Evolutionary conservation across 495 filamentous ascomycete species (phyloP).

Genomic region (Aspergillus ellipticus): DNA sequence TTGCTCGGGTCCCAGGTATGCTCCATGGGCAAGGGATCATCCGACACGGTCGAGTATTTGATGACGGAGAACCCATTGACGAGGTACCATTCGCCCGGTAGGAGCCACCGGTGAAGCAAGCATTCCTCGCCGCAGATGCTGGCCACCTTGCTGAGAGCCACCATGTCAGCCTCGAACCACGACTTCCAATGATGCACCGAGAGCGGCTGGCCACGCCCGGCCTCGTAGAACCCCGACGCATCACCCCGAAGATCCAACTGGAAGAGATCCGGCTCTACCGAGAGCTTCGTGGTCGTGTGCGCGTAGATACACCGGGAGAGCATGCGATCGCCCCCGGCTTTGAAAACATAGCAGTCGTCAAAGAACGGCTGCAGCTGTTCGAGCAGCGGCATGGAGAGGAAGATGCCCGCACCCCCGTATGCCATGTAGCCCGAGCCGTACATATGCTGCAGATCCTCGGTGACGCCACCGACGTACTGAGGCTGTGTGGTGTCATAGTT

Average conservation of each 20-base stretch:
- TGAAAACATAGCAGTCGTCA: constrained; percentile 36
- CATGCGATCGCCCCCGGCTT: constrained; percentile 40
- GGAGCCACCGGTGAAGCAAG: constrained; percentile 53
- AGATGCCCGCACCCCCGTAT: constrained; percentile 58
- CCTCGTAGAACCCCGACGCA: constrained; percentile 54
- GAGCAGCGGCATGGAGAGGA: constrained; percentile 50
- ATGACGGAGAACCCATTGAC: constrained; percentile 22
- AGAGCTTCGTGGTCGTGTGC: constrained; percentile 47
- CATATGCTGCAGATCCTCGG: constrained; percentile 49
- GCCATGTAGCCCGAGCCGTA: constrained; percentile 43
- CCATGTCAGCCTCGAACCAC: constrained; percentile 51
- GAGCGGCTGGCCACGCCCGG: constrained; percentile 46
- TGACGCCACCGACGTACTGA: constrained; percentile 54
- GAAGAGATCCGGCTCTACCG: constrained; percentile 48
- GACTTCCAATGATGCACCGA: constrained; percentile 59
- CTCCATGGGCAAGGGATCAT: constrained; percentile 20
- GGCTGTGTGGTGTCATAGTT: constrained; percentile 43
- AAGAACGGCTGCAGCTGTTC: constrained; percentile 33
- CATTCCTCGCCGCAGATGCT: constrained; percentile 53
- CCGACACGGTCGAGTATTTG: constrained; percentile 12
- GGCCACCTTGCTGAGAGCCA: constrained; percentile 45
- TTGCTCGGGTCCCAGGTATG: constrained; percentile 24
- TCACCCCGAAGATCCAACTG: constrained; percentile 51
- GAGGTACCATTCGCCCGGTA: constrained; percentile 30
- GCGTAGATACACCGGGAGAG: constrained; percentile 51